These are phyloP conservation scores for Gymnopus androsaceus DNA, from an alignment of 1,284 basidiomycete genomes.

Conservation along the genomic window DNA sequence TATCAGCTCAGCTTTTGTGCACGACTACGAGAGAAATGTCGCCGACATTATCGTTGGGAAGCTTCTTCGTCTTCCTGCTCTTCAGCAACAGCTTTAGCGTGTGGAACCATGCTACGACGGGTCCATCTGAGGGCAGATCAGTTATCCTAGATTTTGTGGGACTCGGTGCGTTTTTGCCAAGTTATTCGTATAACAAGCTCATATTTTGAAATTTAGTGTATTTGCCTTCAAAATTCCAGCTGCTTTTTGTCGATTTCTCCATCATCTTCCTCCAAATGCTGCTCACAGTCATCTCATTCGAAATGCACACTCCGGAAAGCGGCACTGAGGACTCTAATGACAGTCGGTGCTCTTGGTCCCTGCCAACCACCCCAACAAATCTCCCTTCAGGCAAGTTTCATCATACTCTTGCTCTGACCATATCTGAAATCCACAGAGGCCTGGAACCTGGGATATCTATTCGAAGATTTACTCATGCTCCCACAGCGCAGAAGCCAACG, in stretches of 20 bases:
- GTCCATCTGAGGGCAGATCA: conserved; percentile 52
- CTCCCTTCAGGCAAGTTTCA: no score
- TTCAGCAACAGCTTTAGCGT: conserved; percentile 59
- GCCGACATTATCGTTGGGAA: conserved; percentile 57
- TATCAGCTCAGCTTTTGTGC: conserved; percentile 64
- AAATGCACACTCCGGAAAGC: conserved; percentile 45
- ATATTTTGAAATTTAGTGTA: conserved; percentile 42
- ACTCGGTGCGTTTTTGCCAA: conserved; percentile 48
- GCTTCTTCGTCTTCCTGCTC: conserved; percentile 61
- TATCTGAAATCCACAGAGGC: no score
- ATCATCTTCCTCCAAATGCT: conserved; percentile 67
- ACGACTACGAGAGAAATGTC: conserved; percentile 66
- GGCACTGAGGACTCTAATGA: conserved; percentile 32
- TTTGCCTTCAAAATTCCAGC: conserved; percentile 59
- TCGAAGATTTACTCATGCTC: no score
- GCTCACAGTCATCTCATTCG: conserved; percentile 67
- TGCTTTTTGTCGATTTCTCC: conserved; percentile 64
- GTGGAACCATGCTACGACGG: conserved; percentile 58
- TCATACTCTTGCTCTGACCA: no score
- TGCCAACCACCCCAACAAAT: no score
- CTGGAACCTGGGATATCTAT: no score
- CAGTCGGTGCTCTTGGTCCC: no score
- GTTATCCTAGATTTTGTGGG: conserved; percentile 78
- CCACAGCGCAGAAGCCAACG: no score
- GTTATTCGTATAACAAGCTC: background rate